phyloP scores from a whole-genome alignment of 345 rosid species.

The Clarkia xantiana region DNA sequence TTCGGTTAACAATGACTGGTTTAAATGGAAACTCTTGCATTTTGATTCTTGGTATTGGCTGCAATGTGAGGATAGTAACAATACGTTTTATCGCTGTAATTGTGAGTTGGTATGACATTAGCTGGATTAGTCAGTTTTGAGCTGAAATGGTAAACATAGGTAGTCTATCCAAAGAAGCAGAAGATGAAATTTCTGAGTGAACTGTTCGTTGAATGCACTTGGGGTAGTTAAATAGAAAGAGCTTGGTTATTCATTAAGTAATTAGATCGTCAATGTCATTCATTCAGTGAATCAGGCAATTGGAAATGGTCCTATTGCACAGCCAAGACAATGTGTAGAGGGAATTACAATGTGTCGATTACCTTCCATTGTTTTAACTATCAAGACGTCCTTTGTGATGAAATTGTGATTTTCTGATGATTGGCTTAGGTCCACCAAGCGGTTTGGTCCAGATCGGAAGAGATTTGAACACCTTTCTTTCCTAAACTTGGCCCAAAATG shows the following conservation, averaged over 20 bases:
- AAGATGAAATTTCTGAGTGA: too few species aligned
- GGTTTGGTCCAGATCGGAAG: slow-evolving; percentile 70
- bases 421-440: slow-evolving; percentile 62
- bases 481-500: slow-evolving; percentile 81
- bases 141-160: not conserved
- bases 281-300: too few species aligned
- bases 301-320: too few species aligned
- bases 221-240: too few species aligned
- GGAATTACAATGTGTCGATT: too few species aligned
- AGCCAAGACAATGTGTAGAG: too few species aligned
- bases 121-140: not conserved
- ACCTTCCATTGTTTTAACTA: too few species aligned
- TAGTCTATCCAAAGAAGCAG: too few species aligned
- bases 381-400: not conserved
- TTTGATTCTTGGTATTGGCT: not conserved
- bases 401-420: slow-evolving; percentile 3
- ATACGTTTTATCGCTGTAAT: not conserved
- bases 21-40: not conserved
- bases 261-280: too few species aligned
- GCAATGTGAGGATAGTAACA: not conserved
- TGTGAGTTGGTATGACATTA: not conserved
- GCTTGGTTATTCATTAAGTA: too few species aligned
- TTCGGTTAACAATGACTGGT: not conserved
- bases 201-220: too few species aligned
- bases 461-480: slow-evolving; percentile 89